A percentile compares a stretch with the other conserved stretches of the same genome.
phyloP scores from a whole-genome alignment of 768 basidiomycete genomes.

The Termitomyces sp. region DNA sequence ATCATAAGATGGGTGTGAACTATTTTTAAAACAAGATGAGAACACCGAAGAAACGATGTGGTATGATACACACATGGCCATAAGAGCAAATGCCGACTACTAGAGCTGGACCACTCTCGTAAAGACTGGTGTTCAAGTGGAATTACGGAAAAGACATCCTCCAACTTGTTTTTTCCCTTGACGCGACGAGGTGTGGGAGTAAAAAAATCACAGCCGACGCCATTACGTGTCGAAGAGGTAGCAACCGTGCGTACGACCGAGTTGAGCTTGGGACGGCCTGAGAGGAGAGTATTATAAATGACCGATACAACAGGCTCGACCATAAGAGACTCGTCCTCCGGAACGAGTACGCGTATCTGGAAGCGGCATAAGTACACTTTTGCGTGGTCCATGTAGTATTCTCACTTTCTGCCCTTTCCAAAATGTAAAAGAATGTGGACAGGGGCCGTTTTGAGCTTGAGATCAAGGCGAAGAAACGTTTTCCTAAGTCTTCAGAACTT shows the following conservation, averaged over 20 bases:
- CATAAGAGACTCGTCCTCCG: slow-evolving; percentile 34
- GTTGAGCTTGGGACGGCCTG: slow-evolving; percentile 23
- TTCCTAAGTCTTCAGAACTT: slow-evolving; percentile 1
- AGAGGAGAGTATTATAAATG: slow-evolving; percentile 43
- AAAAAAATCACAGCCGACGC: slow-evolving; percentile 45
- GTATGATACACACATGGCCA: slow-evolving; percentile 28
- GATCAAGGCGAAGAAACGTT: background rate
- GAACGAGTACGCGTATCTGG: slow-evolving; percentile 15
- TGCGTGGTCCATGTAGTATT: background rate
- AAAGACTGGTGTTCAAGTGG: slow-evolving; percentile 23
- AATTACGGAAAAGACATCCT: slow-evolving; percentile 16
- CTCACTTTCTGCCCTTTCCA: background rate
- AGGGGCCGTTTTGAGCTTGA: background rate
- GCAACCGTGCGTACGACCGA: slow-evolving; percentile 14
- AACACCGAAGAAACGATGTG: background rate
- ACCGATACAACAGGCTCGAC: slow-evolving; percentile 57
- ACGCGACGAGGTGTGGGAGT: slow-evolving; percentile 43
- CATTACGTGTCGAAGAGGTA: slow-evolving; percentile 19
- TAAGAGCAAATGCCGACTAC: slow-evolving; percentile 39
- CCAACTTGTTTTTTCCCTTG: slow-evolving; percentile 50
- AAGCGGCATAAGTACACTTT: background rate
- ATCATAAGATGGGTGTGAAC: slow-evolving; percentile 29
- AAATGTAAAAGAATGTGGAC: background rate
- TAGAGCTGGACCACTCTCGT: slow-evolving; percentile 42
- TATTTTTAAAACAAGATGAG: slow-evolving; percentile 7